Evolutionary conservation across 169 alveolate genomes (phyloP), one percentile per base, ranked within the genome.

Genomic region (Amoebophrya sp.): DNA sequence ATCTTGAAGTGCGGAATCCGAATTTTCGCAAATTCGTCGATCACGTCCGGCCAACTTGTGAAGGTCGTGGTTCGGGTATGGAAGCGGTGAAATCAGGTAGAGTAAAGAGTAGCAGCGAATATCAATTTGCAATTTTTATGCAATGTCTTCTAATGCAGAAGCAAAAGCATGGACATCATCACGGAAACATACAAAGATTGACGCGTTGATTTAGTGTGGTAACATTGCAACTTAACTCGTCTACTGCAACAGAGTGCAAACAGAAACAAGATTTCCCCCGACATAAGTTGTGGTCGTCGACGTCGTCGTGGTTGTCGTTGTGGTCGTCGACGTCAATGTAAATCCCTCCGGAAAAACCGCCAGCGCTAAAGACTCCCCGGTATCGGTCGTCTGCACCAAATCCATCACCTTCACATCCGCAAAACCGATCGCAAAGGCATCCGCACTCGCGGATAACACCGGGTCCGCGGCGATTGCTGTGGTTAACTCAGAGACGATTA

Each of bases 331-430:
- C 35, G 83, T 66, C 10, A 66, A 25, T 25, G 83, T 66, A 25
- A 66, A 66, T 0, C 83, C 83, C 83, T 66, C 83, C 29, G 83
- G 83, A 66, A 66, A 66, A 0, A 66, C 83, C 83, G 83, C 83
- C 7, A 66, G 2, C 29, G 83, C 83, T 0, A 66, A 2, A 25
- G 38, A 25, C 83, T 66, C 83, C 35, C 83, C 83, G 83, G 2
- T 66, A 25, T 66, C 83, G 35, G 83, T 7, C 7, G 83, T 66
- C 18, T 66, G 12, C 32, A 66, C 32, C 12, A 66, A 25, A 25
- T 66, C 18, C 35, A 66, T 66, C 39, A n/a, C 83, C 35, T 18
- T 2, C 35, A 66, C 83, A 25, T 66, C 83, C 35, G 83, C 83
- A n/a, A 66, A 66, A 3, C 18, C 18, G 83, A 66, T 66, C 35